Percentiles rank a stretch among this genome's conserved stretches.
These are phyloP conservation scores for Macrotyloma uniflorum DNA, from an alignment of 306 rosid species.

Conservation along the genomic window DNA sequence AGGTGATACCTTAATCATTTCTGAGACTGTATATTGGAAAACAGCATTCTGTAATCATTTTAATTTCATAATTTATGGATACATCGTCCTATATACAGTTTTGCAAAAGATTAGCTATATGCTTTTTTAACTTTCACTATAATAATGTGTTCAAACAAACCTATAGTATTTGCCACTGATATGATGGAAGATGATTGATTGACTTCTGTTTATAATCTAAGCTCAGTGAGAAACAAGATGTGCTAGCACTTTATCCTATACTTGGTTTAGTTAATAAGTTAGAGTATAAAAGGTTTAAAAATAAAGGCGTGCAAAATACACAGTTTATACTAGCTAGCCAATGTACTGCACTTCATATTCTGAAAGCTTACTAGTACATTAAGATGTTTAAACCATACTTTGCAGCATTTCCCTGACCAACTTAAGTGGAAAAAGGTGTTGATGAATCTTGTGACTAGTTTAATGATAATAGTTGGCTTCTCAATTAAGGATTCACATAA, in stretches of 20 bases:
- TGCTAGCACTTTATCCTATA: conserved; percentile 19
- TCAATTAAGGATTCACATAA: neutral
- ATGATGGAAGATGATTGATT: conserved; percentile 21
- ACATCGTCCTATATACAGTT: neutral
- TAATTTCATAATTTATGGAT: conserved; percentile 15
- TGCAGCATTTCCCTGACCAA: neutral
- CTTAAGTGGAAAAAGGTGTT: neutral
- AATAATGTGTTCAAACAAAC: conserved; percentile 4
- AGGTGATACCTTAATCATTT: conserved; percentile 26
- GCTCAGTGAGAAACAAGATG: conserved; percentile 12
- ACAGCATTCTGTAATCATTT: neutral
- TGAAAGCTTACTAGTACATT: conserved; percentile 19
- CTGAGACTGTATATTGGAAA: neutral
- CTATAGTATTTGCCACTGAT: conserved; percentile 14
- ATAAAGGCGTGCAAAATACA: neutral
- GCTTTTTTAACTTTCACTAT: neutral
- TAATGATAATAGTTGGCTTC: neutral
- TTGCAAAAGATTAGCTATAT: conserved; percentile 6
- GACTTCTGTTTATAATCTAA: conserved; percentile 17
- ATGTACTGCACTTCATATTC: neutral
- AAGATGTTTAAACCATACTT: neutral
- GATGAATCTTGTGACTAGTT: neutral
- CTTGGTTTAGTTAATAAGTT: conserved; percentile 9
- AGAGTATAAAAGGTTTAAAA: conserved; percentile 17
- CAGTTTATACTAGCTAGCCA: neutral